These are phyloP conservation scores for Scedosporium dehoogii DNA, from an alignment of 2,329 filamentous ascomycete genomes.

Conservation along the genomic window DNA sequence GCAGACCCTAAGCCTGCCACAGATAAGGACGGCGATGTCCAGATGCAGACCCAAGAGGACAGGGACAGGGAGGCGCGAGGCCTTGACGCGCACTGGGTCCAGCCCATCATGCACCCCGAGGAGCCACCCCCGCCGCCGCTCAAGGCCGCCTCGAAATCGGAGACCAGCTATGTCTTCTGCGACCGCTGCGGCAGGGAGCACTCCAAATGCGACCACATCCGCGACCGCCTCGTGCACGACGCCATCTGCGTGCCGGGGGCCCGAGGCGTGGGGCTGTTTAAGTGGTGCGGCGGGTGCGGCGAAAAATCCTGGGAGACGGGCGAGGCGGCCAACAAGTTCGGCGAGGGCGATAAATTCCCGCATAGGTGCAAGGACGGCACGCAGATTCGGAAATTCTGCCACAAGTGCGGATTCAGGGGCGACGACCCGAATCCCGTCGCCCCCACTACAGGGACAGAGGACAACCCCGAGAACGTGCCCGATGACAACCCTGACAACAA, in stretches of 20 bases:
- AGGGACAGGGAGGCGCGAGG: background rate
- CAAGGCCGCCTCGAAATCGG: slow-evolving; percentile 8
- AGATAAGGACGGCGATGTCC: background rate
- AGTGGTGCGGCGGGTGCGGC: slow-evolving; percentile 14
- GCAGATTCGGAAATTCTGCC: slow-evolving; percentile 8
- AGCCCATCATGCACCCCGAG: background rate
- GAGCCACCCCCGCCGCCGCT: slow-evolving; percentile 1
- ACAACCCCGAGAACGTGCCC: no score
- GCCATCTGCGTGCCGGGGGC: slow-evolving; percentile 12
- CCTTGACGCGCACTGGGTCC: slow-evolving; percentile 1
- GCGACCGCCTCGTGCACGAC: slow-evolving; percentile 14
- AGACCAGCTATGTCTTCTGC: slow-evolving; percentile 13
- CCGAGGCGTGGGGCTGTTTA: slow-evolving; percentile 6
- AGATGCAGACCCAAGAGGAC: background rate
- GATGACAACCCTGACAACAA: background rate
- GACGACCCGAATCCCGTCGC: background rate
- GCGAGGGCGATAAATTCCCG: slow-evolving; percentile 8
- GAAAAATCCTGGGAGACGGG: slow-evolving; percentile 8
- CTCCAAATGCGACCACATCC: slow-evolving; percentile 4
- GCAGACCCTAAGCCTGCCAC: background rate
- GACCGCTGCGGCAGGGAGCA: slow-evolving; percentile 16
- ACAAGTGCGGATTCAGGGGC: slow-evolving; percentile 10
- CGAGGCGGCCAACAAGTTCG: slow-evolving; percentile 5
- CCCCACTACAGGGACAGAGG: no score
- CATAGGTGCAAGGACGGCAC: slow-evolving; percentile 11